phyloP scores from a whole-genome alignment of 2,329 filamentous ascomycete species.

The Trichoderma koningiopsis region DNA sequence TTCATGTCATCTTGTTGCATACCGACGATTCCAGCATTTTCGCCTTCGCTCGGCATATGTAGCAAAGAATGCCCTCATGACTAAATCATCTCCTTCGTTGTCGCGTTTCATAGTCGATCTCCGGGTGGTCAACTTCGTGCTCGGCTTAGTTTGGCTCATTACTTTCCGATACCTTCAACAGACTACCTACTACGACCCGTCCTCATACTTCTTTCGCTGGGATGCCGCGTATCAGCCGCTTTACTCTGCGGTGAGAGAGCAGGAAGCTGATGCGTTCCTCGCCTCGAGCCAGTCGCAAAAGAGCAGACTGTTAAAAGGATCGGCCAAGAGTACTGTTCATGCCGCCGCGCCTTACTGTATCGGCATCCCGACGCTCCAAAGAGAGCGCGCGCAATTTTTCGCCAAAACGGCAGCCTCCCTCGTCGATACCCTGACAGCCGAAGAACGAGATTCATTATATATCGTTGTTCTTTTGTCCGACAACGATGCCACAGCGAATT shows the following conservation, averaged over 20 bases:
- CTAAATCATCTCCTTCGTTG: conserved; percentile 6
- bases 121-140: conserved; percentile 12
- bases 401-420: conserved; percentile 35
- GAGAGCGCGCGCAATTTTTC: conserved; percentile 34
- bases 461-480: conserved; percentile 38
- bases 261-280: conserved; percentile 33
- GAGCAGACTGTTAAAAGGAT: background rate
- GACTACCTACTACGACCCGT: conserved; percentile 32
- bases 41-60: background rate
- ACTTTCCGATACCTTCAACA: conserved; percentile 31
- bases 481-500: conserved; percentile 32
- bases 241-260: conserved; percentile 32
- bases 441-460: conserved; percentile 35
- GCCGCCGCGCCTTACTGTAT: conserved; percentile 31
- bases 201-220: conserved; percentile 34
- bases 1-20: background rate
- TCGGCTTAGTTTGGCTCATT: conserved; percentile 29
- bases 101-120: conserved; percentile 7
- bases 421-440: conserved; percentile 33
- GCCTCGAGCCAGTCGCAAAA: background rate
- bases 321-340: background rate
- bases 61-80: conserved; percentile 17
- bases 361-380: conserved; percentile 36
- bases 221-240: conserved; percentile 31
- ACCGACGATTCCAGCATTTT: background rate